Evolutionary conservation across 2,329 filamentous ascomycete genomes (phyloP), one percentile per base, ranked within the genome.

Genomic region (Arthrinium puccinioides): DNA sequence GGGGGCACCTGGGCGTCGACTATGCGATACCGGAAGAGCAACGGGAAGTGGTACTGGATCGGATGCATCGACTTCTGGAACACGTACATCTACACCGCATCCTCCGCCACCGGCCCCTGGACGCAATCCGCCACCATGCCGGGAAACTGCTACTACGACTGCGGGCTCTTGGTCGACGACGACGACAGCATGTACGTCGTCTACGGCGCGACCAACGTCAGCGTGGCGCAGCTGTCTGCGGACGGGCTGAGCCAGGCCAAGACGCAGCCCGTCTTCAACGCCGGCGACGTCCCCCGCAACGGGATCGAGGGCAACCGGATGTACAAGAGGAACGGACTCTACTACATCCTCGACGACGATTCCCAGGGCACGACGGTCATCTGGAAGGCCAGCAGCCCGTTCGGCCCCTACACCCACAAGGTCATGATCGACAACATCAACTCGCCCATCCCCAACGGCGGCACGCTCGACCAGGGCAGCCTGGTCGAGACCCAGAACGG

Each of bases 151-250:
- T 76, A 73, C 48, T 79, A 79, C 46, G 75, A 79, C 49, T 64
- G 60, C 13, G 73, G 76, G 0, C 51, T 79, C 0, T 50, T 79
- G 7, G 63, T 79, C 23, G 74, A 79, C 35, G 70, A 75, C 19
- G 66, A 78, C 27, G 74, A 76, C 39, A 71, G 64, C 2, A 70
- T 78, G 62, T 79, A 78, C 37, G 66, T 79, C 0, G 70, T 64
- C 0, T 76, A 75, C 46, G 74, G 74, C 6, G 68, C 61, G 37
- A 63, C 55, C 0, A 57, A 67, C 3, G 62, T 79, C 37, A 56
- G 43, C 6, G 64, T 79, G 1, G 67, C 74, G 2, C 64, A 76
- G 48, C 60, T 80, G 3, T 63, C 63, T 9, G 41, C 54, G 0
- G 69, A 77, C 41, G 64, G 69, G 9, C 62, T 58, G 23, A 59